These are phyloP conservation scores for Xylariaceae sp. DNA, from an alignment of 2,329 filamentous ascomycete genomes.

Conservation along the genomic window DNA sequence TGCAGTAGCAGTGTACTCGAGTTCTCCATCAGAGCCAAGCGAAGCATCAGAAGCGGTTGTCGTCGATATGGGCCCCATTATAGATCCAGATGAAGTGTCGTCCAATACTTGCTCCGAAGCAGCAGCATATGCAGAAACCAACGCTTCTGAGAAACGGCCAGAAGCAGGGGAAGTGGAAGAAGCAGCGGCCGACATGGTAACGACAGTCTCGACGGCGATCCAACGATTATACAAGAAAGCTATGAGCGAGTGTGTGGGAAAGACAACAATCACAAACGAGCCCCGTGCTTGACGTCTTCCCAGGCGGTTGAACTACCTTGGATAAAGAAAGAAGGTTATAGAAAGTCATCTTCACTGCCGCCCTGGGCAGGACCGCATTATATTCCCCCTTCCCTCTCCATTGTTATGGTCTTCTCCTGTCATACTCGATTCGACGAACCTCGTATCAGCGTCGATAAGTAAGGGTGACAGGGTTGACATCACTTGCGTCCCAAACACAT, in stretches of 20 bases:
- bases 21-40: background rate
- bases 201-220: background rate
- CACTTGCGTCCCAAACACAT: too few species aligned
- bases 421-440: background rate
- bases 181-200: conserved; percentile 5
- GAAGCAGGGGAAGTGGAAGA: background rate
- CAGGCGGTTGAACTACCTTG: background rate
- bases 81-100: too few species aligned
- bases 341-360: background rate
- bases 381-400: background rate
- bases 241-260: background rate
- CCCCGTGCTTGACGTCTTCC: background rate
- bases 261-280: background rate
- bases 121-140: background rate
- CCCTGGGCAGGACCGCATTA: background rate
- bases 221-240: background rate
- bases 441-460: background rate
- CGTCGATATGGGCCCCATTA: too few species aligned
- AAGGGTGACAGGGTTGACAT: too few species aligned
- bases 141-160: background rate
- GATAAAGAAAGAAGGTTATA: background rate
- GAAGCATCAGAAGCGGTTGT: too few species aligned
- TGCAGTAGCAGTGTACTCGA: background rate
- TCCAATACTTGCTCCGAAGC: too few species aligned
- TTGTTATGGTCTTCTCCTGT: background rate